Evolutionary conservation across 805 yeast genomes (phyloP), one percentile per base, ranked within the genome.

Genomic region (Spencermartinsiella europaea): DNA sequence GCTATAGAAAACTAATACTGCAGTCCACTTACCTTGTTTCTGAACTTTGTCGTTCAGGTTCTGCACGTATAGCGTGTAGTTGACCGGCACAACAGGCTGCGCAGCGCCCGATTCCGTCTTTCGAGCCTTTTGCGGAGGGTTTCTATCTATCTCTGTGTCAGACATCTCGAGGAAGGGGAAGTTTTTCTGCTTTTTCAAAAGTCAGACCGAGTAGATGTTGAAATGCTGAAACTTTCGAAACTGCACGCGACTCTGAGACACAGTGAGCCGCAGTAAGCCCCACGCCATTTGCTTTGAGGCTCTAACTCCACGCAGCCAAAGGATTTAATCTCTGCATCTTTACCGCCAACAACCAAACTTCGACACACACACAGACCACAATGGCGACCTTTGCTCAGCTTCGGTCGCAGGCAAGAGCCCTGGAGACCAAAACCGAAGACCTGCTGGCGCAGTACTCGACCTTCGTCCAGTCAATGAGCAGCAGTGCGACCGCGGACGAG

Each of bases 351-450:
- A n/a, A n/a, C n/a, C n/a, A n/a, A n/a, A n/a, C n/a, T n/a, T 7
- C 31, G 31, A 25, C 31, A 25, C 12, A 5, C 37, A 34, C 20
- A 8, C 8, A 5, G 15, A 7, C 28, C 36, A 45, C 20, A 16
- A 55, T 52, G 56, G 66, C 76, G 7, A 67, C 85, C 2, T 85
- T 84, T 62, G 72, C 79, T 15, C 86, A 86, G 40, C 72, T 79
- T 12, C 73, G 95, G 60, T 70, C 84, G 22, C 85, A 83, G 57
- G 79, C 82, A 0, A 70, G 89, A 31, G 72, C 80, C 5, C 66
- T 83, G 41, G 96, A 91, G 63, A 77, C 81, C 43, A 85, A 83
- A 59, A 74, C 91, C 2, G 78, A 79, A 43, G 56, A 70, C 1
- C 67, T 75, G 20, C 66, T 83, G 21, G 67, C 79, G 2, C 69